A percentile compares a stretch with the other conserved stretches of the same genome.
These are phyloP conservation scores for Stropharia rugosoannulata DNA, from an alignment of 768 basidiomycete genomes.

Conservation along the genomic window DNA sequence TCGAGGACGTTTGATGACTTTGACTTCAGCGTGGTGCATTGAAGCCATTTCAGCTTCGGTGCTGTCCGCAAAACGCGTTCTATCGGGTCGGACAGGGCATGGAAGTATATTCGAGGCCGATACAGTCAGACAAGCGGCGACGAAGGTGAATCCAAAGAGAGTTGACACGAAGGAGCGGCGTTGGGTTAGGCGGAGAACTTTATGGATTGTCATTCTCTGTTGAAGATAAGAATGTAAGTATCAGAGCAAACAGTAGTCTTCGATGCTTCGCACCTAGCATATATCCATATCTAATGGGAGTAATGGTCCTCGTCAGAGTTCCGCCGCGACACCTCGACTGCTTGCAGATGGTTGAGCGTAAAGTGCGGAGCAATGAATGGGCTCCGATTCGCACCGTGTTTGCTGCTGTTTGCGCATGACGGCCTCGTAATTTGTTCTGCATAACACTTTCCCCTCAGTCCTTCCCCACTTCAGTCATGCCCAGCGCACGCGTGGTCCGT, in stretches of 20 bases:
- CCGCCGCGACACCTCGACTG: background rate
- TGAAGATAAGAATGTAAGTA: slow-evolving; percentile 14
- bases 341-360: slow-evolving; percentile 6
- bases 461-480: slow-evolving; percentile 27
- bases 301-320: slow-evolving; percentile 3
- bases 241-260: background rate
- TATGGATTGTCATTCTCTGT: slow-evolving; percentile 55
- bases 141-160: slow-evolving; percentile 78
- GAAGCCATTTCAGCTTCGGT: slow-evolving; percentile 27
- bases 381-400: slow-evolving; percentile 37
- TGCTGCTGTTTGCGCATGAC: slow-evolving; percentile 25
- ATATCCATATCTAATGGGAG: slow-evolving; percentile 23
- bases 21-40: slow-evolving; percentile 36
- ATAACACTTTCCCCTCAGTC: background rate
- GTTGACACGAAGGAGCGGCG: slow-evolving; percentile 74
- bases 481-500: slow-evolving; percentile 57
- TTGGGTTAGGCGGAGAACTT: slow-evolving; percentile 60
- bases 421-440: background rate
- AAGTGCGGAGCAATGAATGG: background rate
- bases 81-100: slow-evolving; percentile 69
- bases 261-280: slow-evolving; percentile 14
- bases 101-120: slow-evolving; percentile 78
- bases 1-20: slow-evolving; percentile 59
- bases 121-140: slow-evolving; percentile 77
- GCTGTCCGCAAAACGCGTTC: slow-evolving; percentile 59